phyloP scores from a whole-genome alignment of 129 eudicot genomes.

The Flaveria brownii region DNA sequence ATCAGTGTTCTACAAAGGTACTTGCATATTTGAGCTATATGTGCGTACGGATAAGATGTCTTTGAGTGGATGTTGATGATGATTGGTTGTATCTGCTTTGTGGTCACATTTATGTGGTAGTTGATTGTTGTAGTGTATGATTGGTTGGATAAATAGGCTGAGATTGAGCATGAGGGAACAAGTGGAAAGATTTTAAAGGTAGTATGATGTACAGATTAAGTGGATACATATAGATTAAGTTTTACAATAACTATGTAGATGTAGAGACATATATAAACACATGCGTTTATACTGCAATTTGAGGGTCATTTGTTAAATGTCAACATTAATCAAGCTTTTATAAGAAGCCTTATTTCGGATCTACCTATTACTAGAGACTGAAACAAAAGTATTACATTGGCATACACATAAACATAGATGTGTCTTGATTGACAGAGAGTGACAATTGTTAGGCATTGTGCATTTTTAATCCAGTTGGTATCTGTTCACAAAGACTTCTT shows the following conservation, averaged over 20 bases:
- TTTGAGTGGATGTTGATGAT: not conserved
- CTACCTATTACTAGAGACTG: not conserved
- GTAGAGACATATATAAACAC: not conserved
- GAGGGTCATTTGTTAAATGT: not conserved
- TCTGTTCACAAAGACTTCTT: not conserved
- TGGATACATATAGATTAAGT: not conserved
- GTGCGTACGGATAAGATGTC: not conserved
- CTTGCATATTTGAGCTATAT: not conserved
- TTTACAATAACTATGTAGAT: not conserved
- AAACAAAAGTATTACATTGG: not conserved
- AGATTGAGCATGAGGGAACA: too few species aligned
- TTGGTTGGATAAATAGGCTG: too few species aligned
- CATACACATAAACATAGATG: not conserved
- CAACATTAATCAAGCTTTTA: not conserved
- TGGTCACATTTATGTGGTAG: not conserved
- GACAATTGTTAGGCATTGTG: not conserved
- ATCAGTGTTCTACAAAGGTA: slow-evolving; percentile 47
- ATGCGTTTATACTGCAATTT: not conserved
- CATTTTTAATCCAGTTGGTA: not conserved
- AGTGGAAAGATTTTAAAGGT: too few species aligned
- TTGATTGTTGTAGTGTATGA: too few species aligned
- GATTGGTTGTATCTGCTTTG: not conserved
- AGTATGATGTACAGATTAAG: not conserved
- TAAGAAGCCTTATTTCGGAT: not conserved
- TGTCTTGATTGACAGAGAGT: not conserved